A percentile compares a stretch with the other conserved stretches of the same genome.
These are phyloP conservation scores for Psilocybe subaeruginosa DNA, from an alignment of 768 basidiomycete species.

Conservation along the genomic window DNA sequence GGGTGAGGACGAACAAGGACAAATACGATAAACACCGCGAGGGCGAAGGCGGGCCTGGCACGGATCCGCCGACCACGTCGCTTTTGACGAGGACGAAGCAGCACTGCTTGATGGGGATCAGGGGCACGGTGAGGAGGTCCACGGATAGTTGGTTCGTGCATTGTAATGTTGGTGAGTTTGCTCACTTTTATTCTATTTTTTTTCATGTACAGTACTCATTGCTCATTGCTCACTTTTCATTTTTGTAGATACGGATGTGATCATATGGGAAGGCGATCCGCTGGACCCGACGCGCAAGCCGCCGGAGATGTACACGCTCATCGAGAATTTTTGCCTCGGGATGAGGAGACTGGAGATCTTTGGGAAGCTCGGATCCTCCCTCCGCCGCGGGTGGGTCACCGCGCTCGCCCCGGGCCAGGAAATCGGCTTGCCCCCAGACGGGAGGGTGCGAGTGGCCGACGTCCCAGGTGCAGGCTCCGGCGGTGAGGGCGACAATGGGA, in stretches of 20 bases:
- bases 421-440: constrained; percentile 45
- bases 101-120: constrained; percentile 96
- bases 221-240: not conserved
- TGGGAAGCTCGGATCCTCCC: constrained; percentile 61
- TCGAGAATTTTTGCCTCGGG: constrained; percentile 98
- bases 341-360: constrained; percentile 91
- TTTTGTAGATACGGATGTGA: constrained; percentile 85
- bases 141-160: constrained; percentile 98
- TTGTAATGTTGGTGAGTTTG: constrained; percentile 86
- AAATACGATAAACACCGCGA: constrained; percentile 38
- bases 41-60: constrained; percentile 67
- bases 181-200: not conserved
- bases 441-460: not conserved
- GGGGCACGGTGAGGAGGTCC: constrained; percentile 92
- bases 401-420: constrained; percentile 70
- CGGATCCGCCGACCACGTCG: constrained; percentile 84
- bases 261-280: constrained; percentile 94
- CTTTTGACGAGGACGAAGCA: constrained; percentile 91
- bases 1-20: constrained; percentile 90
- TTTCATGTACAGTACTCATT: not conserved
- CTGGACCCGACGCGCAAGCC: constrained; percentile 86
- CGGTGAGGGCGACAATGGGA: constrained; percentile 35
- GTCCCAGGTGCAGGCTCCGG: constrained; percentile 20
- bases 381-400: constrained; percentile 94
- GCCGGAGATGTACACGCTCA: constrained; percentile 92